Base-by-base conservation (phyloP, 495 filamentous ascomycete genomes). In the Aspergillus wentii region DNA sequence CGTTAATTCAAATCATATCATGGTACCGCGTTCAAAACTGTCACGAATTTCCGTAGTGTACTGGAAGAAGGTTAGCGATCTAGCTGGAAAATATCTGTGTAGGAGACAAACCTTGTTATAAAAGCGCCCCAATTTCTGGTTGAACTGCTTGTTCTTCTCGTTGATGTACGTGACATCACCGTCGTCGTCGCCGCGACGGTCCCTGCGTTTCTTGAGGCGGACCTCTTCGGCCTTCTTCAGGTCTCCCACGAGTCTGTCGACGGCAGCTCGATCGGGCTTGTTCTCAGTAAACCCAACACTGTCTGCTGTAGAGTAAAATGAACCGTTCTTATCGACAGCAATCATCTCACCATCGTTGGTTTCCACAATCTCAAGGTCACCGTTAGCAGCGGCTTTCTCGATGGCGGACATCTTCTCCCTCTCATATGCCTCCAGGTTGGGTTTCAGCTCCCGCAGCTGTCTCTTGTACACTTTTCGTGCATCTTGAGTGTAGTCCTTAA, bases 101-200 rank as follows among this genome's bases (percentile, higher is more conserved):
- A 19, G 18, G 9, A 43, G 31, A 60, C 71, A 37, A 68, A 83
- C 79, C 76, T 95, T 95, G 69, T 97, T 90, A 63, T 98, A 98
- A 61, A 95, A 97, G 49, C 94, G 75, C 33, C 80, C 71, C 64
- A 98, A 64, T 67, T 97, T 97, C 68, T 92, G 83, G 76, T 98
- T 98, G 70, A 98, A 97, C 70, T 95, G 87, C 72, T 94, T 94
- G 72, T 94, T 94, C 83, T 97, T 96, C 63, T 95, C 88, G 62
- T 98, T 98, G 74, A 98, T 98, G 65, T 94, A 97, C 8, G 94
- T 97, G 42, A 97, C 86, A 58, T 98, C 92, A 17, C 76, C 78
- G 22, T 89, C 87, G 16, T 86, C 85, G 46, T 86, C 77, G 10
- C 76, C 79, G 61, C 74, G 78, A 39, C 88, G 75, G 41, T 89